phyloP scores from a whole-genome alignment of 2,329 filamentous ascomycete species.

The Celoporthe dispersa region DNA sequence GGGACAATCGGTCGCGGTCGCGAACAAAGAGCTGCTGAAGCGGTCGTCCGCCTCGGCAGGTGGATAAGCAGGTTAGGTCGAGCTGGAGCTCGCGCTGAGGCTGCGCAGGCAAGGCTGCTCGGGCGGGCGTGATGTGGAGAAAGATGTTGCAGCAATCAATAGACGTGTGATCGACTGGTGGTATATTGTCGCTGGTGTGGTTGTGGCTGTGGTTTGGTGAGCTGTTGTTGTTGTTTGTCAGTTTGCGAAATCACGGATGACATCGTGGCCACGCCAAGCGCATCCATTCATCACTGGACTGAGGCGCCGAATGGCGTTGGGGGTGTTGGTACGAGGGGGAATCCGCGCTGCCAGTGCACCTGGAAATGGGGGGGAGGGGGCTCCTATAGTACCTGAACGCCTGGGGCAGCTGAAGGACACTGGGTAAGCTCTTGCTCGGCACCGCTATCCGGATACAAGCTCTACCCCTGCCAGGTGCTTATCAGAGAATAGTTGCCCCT shows the following conservation, averaged over 20 bases:
- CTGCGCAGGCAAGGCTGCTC: background rate
- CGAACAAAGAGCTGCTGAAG: background rate
- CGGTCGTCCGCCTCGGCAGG: background rate
- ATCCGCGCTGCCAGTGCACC: background rate
- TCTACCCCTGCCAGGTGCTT: conserved; percentile 6
- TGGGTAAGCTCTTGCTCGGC: background rate
- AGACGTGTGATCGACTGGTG: background rate
- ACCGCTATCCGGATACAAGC: conserved; percentile 6
- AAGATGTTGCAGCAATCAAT: background rate
- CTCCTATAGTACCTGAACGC: background rate
- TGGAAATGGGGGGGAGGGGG: too few species aligned
- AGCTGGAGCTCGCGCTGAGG: background rate
- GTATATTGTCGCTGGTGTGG: background rate
- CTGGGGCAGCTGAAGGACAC: background rate
- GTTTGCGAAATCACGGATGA: conserved; percentile 1
- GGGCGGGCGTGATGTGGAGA: background rate
- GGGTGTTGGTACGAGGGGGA: background rate
- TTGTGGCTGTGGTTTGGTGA: background rate
- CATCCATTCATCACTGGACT: background rate
- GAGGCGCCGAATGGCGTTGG: conserved; percentile 1
- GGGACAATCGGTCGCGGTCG: background rate
- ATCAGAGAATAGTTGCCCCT: conserved; percentile 17
- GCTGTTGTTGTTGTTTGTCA: background rate
- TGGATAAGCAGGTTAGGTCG: background rate
- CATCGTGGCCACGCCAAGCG: conserved; percentile 13